These are phyloP conservation scores for Entophlyctis helioformis DNA, from an alignment of 192 early-diverging fungal species.

Conservation along the genomic window DNA sequence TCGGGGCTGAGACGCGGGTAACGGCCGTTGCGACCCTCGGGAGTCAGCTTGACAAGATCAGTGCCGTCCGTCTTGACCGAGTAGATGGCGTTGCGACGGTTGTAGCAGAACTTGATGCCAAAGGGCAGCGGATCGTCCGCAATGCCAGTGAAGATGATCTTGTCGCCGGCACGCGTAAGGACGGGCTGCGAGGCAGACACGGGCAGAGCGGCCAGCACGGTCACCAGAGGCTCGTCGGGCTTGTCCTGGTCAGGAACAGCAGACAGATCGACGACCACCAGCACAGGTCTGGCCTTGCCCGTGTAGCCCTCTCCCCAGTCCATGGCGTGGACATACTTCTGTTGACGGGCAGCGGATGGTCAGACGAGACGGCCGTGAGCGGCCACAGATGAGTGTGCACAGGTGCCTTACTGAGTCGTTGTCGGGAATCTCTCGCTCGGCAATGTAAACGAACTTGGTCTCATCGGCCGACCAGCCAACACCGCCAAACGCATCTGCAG, in stretches of 20 bases:
- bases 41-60: conserved; percentile 14
- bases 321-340: conserved; percentile 29
- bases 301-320: conserved; percentile 64
- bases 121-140: conserved; percentile 36
- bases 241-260: too few species aligned
- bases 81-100: conserved; percentile 49
- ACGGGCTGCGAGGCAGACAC: too few species aligned
- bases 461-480: conserved; percentile 50
- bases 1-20: conserved; percentile 52
- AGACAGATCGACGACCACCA: conserved; percentile 48
- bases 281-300: conserved; percentile 40
- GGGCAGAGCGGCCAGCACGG: too few species aligned
- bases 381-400: too few species aligned
- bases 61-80: conserved; percentile 28
- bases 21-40: conserved; percentile 24
- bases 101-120: conserved; percentile 57
- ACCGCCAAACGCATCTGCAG: conserved; percentile 26
- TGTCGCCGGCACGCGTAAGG: too few species aligned
- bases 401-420: too few species aligned
- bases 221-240: too few species aligned
- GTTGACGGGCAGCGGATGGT: too few species aligned
- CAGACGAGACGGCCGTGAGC: too few species aligned
- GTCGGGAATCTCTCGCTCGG: conserved; percentile 41
- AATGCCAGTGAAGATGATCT: conserved; percentile 58
- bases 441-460: conserved; percentile 47